Conservation (phyloP, 495 filamentous ascomycete species). For the Penicillium ucsense region DNA sequence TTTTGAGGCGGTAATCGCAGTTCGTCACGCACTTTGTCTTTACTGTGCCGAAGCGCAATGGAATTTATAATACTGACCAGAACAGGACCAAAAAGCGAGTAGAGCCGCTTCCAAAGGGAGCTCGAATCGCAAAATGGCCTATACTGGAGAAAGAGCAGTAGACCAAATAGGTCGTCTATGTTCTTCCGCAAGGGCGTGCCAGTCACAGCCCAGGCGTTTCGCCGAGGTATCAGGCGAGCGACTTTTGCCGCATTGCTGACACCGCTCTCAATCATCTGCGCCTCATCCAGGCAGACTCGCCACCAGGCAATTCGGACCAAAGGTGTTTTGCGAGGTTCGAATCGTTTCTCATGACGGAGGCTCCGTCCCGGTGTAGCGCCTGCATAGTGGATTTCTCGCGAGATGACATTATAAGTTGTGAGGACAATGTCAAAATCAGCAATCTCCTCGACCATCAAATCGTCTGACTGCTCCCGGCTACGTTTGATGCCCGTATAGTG, state of each 20-base stretch:
- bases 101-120: constrained; percentile 58
- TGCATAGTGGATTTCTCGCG: constrained; percentile 68
- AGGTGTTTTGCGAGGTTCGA: constrained; percentile 61
- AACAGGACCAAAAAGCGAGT: constrained; percentile 44
- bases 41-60: constrained; percentile 77
- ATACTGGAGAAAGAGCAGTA: constrained; percentile 71
- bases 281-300: constrained; percentile 89
- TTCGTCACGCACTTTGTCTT: constrained; percentile 66
- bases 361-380: constrained; percentile 51
- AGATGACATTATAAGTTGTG: constrained; percentile 74
- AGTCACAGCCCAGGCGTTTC: constrained; percentile 88
- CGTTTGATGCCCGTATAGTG: constrained; percentile 41
- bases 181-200: constrained; percentile 82
- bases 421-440: constrained; percentile 67
- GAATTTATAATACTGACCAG: constrained; percentile 56
- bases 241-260: constrained; percentile 74
- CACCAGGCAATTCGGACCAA: constrained; percentile 78
- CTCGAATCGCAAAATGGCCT: constrained; percentile 58
- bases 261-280: constrained; percentile 88
- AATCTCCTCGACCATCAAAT: constrained; percentile 38
- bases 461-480: constrained; percentile 26
- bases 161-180: constrained; percentile 54
- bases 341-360: constrained; percentile 56
- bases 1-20: constrained; percentile 59
- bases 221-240: constrained; percentile 66